phyloP scores from a whole-genome alignment of 1,284 basidiomycete genomes.

The Farysia itapuensis region DNA sequence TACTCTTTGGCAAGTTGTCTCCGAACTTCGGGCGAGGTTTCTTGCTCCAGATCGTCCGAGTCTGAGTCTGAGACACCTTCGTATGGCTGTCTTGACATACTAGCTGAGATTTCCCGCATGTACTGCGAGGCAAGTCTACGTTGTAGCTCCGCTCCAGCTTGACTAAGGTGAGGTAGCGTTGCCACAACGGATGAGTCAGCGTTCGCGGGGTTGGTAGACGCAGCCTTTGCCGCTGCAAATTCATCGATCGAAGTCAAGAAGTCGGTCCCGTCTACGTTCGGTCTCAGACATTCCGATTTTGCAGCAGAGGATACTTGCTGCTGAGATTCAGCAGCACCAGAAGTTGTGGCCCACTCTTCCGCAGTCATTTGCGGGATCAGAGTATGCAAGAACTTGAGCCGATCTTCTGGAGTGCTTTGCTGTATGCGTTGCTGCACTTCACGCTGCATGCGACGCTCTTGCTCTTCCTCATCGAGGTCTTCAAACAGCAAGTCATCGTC shows the following conservation, averaged over 20 bases:
- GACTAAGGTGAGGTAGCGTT: no score
- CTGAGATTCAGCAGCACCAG: background rate
- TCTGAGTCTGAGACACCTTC: conserved; percentile 38
- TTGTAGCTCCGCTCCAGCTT: conserved; percentile 12
- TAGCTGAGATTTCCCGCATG: conserved; percentile 20
- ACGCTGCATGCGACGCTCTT: conserved; percentile 3
- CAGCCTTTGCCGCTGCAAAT: conserved; percentile 2
- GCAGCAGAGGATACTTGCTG: conserved; percentile 1
- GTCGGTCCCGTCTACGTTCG: no score
- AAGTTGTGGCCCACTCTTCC: conserved; percentile 7
- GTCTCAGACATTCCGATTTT: no score
- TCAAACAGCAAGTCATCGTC: conserved; percentile 32
- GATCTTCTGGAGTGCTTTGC: conserved; percentile 3
- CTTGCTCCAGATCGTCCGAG: conserved; percentile 21
- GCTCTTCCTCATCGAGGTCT: conserved; percentile 22
- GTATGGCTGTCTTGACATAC: conserved; percentile 24
- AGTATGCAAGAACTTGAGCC: conserved; percentile 10
- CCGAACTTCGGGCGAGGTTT: conserved; percentile 11
- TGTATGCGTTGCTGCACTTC: conserved; percentile 13
- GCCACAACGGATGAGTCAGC: no score
- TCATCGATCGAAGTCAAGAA: conserved; percentile 22
- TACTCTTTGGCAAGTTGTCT: conserved; percentile 13
- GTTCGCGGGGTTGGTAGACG: background rate
- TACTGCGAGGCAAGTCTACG: conserved; percentile 25
- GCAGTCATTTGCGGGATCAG: conserved; percentile 21